Evolutionary conservation across 495 filamentous ascomycete species (phyloP).

Genomic region (Cladorrhinum samala): DNA sequence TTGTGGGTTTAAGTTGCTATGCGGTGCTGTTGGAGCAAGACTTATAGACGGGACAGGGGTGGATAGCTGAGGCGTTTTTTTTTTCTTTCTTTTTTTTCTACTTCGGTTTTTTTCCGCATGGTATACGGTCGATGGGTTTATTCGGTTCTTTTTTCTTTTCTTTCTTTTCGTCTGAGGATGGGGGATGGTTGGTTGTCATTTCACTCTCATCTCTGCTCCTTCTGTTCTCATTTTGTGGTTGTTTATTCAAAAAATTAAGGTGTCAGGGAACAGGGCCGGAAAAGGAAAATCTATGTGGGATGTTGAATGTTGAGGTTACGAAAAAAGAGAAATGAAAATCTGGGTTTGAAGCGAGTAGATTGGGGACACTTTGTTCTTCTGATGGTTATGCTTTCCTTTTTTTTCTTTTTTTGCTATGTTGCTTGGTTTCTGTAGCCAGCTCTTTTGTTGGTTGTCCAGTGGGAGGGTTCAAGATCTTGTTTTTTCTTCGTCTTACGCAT

Average conservation of each 20-base stretch:
- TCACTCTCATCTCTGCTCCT: no score
- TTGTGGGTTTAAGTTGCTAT: background rate
- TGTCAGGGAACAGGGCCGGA: no score
- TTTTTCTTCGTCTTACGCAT: background rate
- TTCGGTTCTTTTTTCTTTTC: background rate
- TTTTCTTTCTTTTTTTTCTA: background rate
- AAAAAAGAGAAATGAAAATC: no score
- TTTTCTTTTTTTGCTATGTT: background rate
- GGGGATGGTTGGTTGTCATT: background rate
- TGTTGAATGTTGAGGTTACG: no score
- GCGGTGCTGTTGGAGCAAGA: background rate
- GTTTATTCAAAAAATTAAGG: no score
- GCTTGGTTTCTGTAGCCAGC: no score
- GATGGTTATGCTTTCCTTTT: background rate
- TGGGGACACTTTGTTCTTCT: no score
- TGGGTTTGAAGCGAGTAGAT: no score
- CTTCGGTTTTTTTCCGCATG: background rate
- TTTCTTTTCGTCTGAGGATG: background rate
- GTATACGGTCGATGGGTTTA: background rate
- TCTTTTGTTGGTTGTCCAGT: no score
- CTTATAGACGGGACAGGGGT: background rate
- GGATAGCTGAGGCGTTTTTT: background rate
- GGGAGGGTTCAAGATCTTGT: background rate
- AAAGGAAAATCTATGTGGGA: no score
- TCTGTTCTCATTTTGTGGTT: no score